Evolutionary conservation across 768 basidiomycete species (phyloP).

Genomic region (Pleurotus platypus): DNA sequence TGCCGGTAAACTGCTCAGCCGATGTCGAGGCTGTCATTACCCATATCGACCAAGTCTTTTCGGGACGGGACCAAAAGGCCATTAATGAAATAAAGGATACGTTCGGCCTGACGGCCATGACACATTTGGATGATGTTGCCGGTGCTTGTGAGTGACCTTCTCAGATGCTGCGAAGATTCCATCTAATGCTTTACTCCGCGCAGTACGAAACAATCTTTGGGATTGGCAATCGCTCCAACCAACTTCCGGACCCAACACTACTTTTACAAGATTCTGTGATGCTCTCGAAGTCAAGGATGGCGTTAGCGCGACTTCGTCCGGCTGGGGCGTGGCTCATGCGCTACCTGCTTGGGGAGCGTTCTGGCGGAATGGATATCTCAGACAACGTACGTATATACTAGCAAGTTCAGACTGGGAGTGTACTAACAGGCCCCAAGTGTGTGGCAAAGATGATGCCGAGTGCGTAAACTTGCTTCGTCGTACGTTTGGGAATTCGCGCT

Average conservation of each 20-base stretch:
- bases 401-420: neutral
- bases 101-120: slow-evolving; percentile 55
- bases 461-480: slow-evolving; percentile 25
- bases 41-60: slow-evolving; percentile 58
- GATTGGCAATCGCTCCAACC: slow-evolving; percentile 69
- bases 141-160: slow-evolving; percentile 39
- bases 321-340: slow-evolving; percentile 64
- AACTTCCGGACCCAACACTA: slow-evolving; percentile 35
- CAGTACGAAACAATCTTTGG: slow-evolving; percentile 57
- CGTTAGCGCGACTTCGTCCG: slow-evolving; percentile 40
- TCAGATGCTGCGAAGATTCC: slow-evolving; percentile 10
- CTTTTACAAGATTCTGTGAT: slow-evolving; percentile 64
- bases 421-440: slow-evolving; percentile 37
- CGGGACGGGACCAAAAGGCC: slow-evolving; percentile 35
- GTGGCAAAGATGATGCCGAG: slow-evolving; percentile 43
- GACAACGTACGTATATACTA: slow-evolving; percentile 31
- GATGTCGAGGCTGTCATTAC: slow-evolving; percentile 64
- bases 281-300: slow-evolving; percentile 64
- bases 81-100: slow-evolving; percentile 52
- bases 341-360: slow-evolving; percentile 57
- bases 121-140: slow-evolving; percentile 66
- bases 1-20: slow-evolving; percentile 72
- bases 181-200: slow-evolving; percentile 17
- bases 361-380: slow-evolving; percentile 50
- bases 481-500: neutral